Base-by-base conservation (phyloP, 2,329 filamentous ascomycete genomes). In the Pseudopithomyces maydicus region DNA sequence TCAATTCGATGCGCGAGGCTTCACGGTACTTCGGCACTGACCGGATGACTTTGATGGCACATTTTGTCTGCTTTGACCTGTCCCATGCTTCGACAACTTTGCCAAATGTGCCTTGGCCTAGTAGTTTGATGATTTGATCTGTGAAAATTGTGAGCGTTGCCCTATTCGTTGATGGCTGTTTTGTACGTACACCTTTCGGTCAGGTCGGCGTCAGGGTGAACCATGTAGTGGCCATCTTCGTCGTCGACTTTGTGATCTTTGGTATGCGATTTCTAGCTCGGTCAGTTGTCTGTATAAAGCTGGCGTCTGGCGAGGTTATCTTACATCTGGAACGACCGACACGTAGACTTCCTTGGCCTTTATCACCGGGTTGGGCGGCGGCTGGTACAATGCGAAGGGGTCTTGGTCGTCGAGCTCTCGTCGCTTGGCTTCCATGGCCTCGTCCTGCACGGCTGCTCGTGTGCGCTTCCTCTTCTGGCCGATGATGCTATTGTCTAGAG, bases 11-110 rank as follows among this genome's bases (percentile, higher is more conserved):
- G 62, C 92, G 87, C 8, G 91, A 96, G 35, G 95, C 95, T 78
- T 99, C 95, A 45, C 95, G 89, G 73, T 99, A 99, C 75, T 99
- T 99, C 72, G 97, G 95, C 12, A 99, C 95, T 1, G 95, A 97
- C 66, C 95, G 89, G 64, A 99, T 98, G 75, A 99, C 96, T 77
- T 99, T 99, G 77, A 99, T 92, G 33, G 95, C 95, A 65, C 96
- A 96, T 74, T 93, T 91, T 65, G 84, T 84, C 58, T 89, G 89
- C 61, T 88, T 88, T 68, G 85, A 85, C 58, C 86, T 86, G 74
- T 99, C 95, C 66, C 86, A 88, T 51, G 95, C 95, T 76, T 97
- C 90, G 17, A 99, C 95, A 15, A 99, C 95, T 77, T 99, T 99
- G 72, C 95, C 95, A 74, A 99, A 99, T 0, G 95, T 99, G 62